phyloP scores from a whole-genome alignment of 2,329 filamentous ascomycete genomes.

The Helotiales sp. region DNA sequence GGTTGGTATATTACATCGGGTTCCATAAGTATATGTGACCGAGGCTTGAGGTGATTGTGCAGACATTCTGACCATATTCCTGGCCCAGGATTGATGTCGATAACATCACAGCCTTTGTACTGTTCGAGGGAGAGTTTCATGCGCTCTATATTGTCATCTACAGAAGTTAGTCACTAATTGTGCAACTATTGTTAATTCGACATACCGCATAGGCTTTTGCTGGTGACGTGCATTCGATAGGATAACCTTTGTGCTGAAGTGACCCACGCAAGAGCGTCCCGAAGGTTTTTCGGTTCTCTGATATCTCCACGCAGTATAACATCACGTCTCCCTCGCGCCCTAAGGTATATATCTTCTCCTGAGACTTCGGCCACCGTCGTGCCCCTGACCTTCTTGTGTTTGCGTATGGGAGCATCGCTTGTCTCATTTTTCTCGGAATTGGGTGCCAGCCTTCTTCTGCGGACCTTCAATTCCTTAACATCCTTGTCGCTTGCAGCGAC shows the following conservation, averaged over 20 bases:
- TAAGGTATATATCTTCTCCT: not conserved
- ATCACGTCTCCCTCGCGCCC: not conserved
- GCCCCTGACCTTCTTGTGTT: not conserved
- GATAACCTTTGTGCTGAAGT: not conserved
- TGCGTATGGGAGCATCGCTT: not conserved
- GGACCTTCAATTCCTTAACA: not conserved
- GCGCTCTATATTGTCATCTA: slow-evolving; percentile 53
- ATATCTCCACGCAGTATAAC: not conserved
- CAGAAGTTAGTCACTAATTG: slow-evolving; percentile 5
- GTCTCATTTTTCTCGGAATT: not conserved
- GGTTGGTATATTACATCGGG: slow-evolving; percentile 60
- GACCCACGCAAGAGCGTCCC: not conserved
- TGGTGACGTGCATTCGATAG: slow-evolving; percentile 33
- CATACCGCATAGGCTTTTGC: slow-evolving; percentile 47
- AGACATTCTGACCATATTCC: slow-evolving; percentile 79
- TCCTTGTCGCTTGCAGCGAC: not conserved
- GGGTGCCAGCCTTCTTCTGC: not conserved
- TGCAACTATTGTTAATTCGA: not conserved
- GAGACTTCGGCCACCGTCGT: no score
- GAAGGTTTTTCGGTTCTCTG: not conserved
- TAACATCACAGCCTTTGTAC: slow-evolving; percentile 76
- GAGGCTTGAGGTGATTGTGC: slow-evolving; percentile 72
- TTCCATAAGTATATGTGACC: slow-evolving; percentile 83
- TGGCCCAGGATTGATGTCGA: slow-evolving; percentile 82
- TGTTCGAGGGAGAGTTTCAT: slow-evolving; percentile 67